Evolutionary conservation across 75 land plant species (phyloP).

Genomic region (Ceratopteris richardii): DNA sequence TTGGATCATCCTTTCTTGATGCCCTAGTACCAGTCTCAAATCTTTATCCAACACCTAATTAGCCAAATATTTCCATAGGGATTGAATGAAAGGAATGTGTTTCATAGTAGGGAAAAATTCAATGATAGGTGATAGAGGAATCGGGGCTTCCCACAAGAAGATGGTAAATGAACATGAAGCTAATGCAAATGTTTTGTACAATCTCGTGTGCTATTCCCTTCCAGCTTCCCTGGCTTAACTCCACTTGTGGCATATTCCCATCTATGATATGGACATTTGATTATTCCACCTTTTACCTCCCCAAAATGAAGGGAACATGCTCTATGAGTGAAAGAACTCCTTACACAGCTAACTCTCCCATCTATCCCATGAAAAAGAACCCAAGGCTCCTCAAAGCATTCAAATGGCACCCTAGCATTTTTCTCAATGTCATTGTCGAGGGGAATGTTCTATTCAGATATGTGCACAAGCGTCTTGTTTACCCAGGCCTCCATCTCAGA

Average conservation of each 20-base stretch:
- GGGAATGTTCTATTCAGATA: slow-evolving; percentile 7
- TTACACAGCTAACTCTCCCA: slow-evolving; percentile 87
- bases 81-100: slow-evolving; percentile 72
- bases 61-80: slow-evolving; percentile 79
- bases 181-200: slow-evolving; percentile 88
- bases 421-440: slow-evolving; percentile 40
- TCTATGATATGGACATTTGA: slow-evolving; percentile 95
- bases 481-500: slow-evolving; percentile 78
- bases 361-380: slow-evolving; percentile 89
- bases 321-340: slow-evolving; percentile 86
- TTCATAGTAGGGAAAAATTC: slow-evolving; percentile 77
- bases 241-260: slow-evolving; percentile 92
- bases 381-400: slow-evolving; percentile 94
- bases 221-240: slow-evolving; percentile 77
- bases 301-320: slow-evolving; percentile 96
- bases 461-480: slow-evolving; percentile 60
- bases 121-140: slow-evolving; percentile 83
- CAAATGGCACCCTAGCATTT: slow-evolving; percentile 80
- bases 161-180: slow-evolving; percentile 89
- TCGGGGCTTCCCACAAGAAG: slow-evolving; percentile 67
- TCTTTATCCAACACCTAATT: slow-evolving; percentile 92
- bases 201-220: slow-evolving; percentile 48
- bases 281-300: slow-evolving; percentile 75
- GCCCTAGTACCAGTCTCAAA: slow-evolving; percentile 77
- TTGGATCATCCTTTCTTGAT: slow-evolving; percentile 80